Base-by-base conservation (phyloP, 345 rosid species). In the Bretschneidera sinensis region DNA sequence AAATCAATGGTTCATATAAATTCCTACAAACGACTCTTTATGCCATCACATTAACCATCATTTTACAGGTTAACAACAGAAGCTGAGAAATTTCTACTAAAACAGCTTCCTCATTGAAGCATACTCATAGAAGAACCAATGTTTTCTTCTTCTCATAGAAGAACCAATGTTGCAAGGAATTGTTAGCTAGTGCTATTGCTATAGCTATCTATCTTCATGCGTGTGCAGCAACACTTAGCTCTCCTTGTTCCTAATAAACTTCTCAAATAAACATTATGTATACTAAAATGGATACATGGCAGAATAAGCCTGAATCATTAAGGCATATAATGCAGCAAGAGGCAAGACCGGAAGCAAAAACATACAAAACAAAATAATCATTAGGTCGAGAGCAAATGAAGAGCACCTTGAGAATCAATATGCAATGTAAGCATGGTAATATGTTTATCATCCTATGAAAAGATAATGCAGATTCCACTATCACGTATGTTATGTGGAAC, bases 1-100 rank as follows among this genome's bases (percentile, higher is more conserved):
- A 49, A 9, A 19, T 66, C 22, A 72, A 54, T 31, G 35, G 33
- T 21, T 13, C 9, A 48, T 16, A 24, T 24, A 55, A 34, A 11
- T 9, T 17, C 20, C 1, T 24, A 16, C 0, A 24, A 54, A 23
- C 17, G n/a, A n/a, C n/a, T n/a, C n/a, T n/a, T n/a, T n/a, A n/a
- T n/a, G n/a, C n/a, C n/a, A n/a, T n/a, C 39, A 31, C n/a, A 52
- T 14, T 1, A 57, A 33, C 50, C 51, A 58, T 22, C 28, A 43
- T 48, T 52, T 33, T 43, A 25, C 20, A 45, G 17, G 25, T 5
- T 24, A 63, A 25, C 21, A 13, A 43, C 28, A 55, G 17, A 48
- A 34, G 19, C 24, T 56, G 51, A 57, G 17, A 14, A 20, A 35
- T 19, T 47, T 19, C n/a, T 0, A 25, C 11, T 39, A 15, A 23